Conservation (phyloP, 306 rosid genomes). For the Alnus rubra region DNA sequence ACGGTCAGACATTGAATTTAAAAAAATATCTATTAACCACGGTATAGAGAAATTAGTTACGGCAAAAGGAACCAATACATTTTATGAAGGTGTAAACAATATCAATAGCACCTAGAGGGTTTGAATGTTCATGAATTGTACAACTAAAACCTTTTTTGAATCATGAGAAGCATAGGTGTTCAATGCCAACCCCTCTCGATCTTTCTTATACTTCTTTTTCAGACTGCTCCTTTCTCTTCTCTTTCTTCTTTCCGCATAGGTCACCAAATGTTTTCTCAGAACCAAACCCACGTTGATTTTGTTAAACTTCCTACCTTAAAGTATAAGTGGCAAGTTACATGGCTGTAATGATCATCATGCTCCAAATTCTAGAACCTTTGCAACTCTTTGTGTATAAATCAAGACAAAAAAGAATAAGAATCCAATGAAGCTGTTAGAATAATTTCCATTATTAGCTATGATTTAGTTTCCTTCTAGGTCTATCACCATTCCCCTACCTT, state of each 20-base stretch:
- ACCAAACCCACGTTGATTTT: neutral
- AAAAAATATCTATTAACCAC: neutral
- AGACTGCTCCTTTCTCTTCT: neutral
- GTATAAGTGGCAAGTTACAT: neutral
- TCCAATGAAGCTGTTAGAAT: neutral
- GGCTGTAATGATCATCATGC: neutral
- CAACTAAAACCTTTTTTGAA: neutral
- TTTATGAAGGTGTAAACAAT: neutral
- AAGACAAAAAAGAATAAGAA: slow-evolving; percentile 6
- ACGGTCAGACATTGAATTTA: neutral
- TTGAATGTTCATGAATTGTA: neutral
- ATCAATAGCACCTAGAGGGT: neutral
- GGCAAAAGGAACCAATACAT: neutral
- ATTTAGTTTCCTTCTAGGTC: no score
- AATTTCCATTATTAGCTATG: no score
- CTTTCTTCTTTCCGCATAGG: neutral
- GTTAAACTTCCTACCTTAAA: neutral
- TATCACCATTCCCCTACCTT: no score
- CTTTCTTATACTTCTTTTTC: neutral
- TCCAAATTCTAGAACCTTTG: slow-evolving; percentile 3
- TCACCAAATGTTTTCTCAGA: neutral
- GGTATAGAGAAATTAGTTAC: neutral
- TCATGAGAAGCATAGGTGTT: slow-evolving; percentile 1
- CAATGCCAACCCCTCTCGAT: neutral
- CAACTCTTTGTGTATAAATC: neutral